Percentiles rank a stretch among this genome's conserved stretches.
Conservation (phyloP, 176 grass and related monocot species). For the Lolium rigidum region DNA sequence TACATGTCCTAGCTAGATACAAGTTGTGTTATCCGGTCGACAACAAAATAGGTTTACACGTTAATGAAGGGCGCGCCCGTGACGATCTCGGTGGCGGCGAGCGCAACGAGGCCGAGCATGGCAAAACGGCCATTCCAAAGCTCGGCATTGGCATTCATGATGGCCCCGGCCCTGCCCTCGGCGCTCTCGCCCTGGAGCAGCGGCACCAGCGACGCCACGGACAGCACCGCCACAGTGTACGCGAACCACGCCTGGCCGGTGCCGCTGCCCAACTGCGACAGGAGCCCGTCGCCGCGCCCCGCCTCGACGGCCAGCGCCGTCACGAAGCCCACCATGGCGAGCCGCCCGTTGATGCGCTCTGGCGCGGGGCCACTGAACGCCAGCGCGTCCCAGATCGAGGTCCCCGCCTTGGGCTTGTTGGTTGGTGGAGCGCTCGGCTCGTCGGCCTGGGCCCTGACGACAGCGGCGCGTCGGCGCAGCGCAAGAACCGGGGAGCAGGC, state of each 20-base stretch:
- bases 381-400: conserved; percentile 49
- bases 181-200: conserved; percentile 58
- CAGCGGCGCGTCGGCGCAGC: background rate
- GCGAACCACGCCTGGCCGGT: conserved; percentile 55
- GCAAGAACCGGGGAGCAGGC: background rate
- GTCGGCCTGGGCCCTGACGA: background rate
- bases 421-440: background rate
- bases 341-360: conserved; percentile 71
- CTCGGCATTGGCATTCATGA: conserved; percentile 72
- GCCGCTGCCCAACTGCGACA: conserved; percentile 43
- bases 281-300: conserved; percentile 43
- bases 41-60: background rate
- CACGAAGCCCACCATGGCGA: conserved; percentile 74
- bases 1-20: too few relatives aligned
- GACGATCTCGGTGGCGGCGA: conserved; percentile 71
- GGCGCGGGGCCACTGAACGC: conserved; percentile 65
- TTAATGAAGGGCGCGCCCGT: conserved; percentile 67
- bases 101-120: conserved; percentile 80
- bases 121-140: conserved; percentile 82
- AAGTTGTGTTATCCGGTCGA: too few relatives aligned
- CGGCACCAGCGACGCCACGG: conserved; percentile 64
- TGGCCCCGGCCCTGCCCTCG: conserved; percentile 21
- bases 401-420: conserved; percentile 2
- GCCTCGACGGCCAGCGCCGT: conserved; percentile 61
- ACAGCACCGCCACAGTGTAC: conserved; percentile 46